Evolutionary conservation across 2,329 filamentous ascomycete species (phyloP).

Genomic region (Diaporthe aspalathi): DNA sequence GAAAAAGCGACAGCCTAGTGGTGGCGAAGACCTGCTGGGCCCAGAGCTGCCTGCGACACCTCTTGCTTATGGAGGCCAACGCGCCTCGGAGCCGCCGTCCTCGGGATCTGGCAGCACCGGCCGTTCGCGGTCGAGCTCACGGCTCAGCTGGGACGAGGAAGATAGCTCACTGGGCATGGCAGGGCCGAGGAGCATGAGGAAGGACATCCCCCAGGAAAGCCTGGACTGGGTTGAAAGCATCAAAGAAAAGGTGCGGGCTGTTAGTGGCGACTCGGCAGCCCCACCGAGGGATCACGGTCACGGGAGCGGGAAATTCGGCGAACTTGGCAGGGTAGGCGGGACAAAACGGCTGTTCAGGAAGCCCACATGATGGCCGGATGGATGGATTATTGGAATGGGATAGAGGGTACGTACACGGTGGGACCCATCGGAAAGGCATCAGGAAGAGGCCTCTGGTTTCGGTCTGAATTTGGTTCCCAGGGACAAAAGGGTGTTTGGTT

Average conservation of each 20-base stretch:
- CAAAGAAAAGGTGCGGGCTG: slow-evolving; percentile 80
- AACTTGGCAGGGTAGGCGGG: slow-evolving; percentile 77
- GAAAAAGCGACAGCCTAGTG: slow-evolving; percentile 61
- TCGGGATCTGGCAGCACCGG: slow-evolving; percentile 53
- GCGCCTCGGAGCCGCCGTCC: slow-evolving; percentile 55
- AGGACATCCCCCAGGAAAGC: slow-evolving; percentile 77
- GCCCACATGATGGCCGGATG: slow-evolving; percentile 40
- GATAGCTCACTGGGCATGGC: slow-evolving; percentile 75
- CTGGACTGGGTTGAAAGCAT: slow-evolving; percentile 85
- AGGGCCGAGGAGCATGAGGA: slow-evolving; percentile 73
- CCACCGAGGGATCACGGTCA: slow-evolving; percentile 46
- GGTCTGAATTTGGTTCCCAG: not conserved
- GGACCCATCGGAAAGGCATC: slow-evolving; percentile 1
- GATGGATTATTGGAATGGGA: slow-evolving; percentile 35
- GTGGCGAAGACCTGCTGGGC: slow-evolving; percentile 49
- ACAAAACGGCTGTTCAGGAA: slow-evolving; percentile 78
- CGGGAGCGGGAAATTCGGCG: slow-evolving; percentile 65
- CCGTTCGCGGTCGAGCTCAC: slow-evolving; percentile 64
- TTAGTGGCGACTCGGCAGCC: slow-evolving; percentile 62
- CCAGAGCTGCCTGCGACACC: slow-evolving; percentile 56
- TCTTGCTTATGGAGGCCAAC: slow-evolving; percentile 46
- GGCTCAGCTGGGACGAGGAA: slow-evolving; percentile 68
- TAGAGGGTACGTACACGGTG: not conserved
- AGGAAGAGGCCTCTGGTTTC: slow-evolving; percentile 11
- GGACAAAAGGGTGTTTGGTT: slow-evolving; percentile 24